A percentile compares a stretch with the other conserved stretches of the same genome.
These are phyloP conservation scores for Talaromyces stipitatus DNA, from an alignment of 495 filamentous ascomycete species.

Conservation along the genomic window DNA sequence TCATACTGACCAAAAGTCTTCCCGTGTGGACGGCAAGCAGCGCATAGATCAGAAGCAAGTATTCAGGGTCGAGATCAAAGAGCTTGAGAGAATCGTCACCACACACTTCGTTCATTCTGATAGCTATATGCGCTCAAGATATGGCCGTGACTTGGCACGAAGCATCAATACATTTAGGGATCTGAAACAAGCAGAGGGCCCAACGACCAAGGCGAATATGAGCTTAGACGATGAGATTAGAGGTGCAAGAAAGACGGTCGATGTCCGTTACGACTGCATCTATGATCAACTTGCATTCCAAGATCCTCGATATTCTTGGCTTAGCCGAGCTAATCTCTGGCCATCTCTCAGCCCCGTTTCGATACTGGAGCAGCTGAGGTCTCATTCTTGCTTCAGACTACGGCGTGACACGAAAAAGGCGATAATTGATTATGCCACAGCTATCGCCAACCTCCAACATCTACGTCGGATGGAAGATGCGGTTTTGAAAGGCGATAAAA, in stretches of 20 bases:
- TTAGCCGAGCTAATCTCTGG: constrained; percentile 41
- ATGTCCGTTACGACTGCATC: not conserved
- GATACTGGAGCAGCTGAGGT: constrained; percentile 46
- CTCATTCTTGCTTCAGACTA: constrained; percentile 20
- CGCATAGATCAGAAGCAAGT: not conserved
- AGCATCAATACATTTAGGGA: constrained; percentile 17
- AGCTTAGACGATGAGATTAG: not conserved
- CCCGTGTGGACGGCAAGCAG: not conserved
- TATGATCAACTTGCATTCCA: not conserved
- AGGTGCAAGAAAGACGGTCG: not conserved
- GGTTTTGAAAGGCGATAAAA: constrained; percentile 12
- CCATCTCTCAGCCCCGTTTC: constrained; percentile 41
- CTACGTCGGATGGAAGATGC: constrained; percentile 35
- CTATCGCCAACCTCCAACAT: constrained; percentile 30
- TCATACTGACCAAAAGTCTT: not conserved
- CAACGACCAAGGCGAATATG: not conserved
- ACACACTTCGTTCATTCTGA: constrained; percentile 17
- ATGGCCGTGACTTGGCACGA: constrained; percentile 30
- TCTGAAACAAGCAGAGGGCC: not conserved
- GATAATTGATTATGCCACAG: constrained; percentile 22
- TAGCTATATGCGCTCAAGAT: constrained; percentile 21
- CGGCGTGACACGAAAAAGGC: constrained; percentile 14
- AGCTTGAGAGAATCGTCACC: constrained; percentile 27
- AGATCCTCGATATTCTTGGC: constrained; percentile 35
- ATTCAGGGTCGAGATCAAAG: constrained; percentile 4